These are phyloP conservation scores for Ceratocystis cubensis DNA, from an alignment of 2,329 filamentous ascomycete genomes.

Conservation along the genomic window DNA sequence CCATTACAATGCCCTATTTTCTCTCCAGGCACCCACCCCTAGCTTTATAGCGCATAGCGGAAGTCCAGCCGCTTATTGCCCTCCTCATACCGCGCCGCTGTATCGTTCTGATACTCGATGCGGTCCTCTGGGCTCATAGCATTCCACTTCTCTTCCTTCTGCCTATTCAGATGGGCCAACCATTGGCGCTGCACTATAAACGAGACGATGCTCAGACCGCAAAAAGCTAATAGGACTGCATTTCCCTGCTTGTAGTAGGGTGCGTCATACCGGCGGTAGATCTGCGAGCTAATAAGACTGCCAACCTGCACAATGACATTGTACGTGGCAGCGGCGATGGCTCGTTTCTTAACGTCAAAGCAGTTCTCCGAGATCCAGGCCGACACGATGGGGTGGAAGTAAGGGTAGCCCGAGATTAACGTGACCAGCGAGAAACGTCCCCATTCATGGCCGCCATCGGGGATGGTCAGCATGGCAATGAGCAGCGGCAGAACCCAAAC, in stretches of 20 bases:
- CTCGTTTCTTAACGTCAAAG: slow-evolving; percentile 47
- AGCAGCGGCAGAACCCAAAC: slow-evolving; percentile 29
- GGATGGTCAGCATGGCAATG: slow-evolving; percentile 27
- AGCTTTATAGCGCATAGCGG: slow-evolving; percentile 22
- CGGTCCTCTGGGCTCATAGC: slow-evolving; percentile 20
- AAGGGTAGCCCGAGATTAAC: slow-evolving; percentile 28
- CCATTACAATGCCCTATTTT: not conserved
- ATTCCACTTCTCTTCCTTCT: slow-evolving; percentile 19
- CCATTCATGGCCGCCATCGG: slow-evolving; percentile 26
- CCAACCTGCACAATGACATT: slow-evolving; percentile 36
- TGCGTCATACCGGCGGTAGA: slow-evolving; percentile 37
- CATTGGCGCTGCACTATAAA: slow-evolving; percentile 32
- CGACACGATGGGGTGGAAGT: slow-evolving; percentile 37
- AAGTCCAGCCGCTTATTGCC: slow-evolving; percentile 23
- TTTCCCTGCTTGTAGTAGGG: slow-evolving; percentile 36
- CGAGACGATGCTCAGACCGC: slow-evolving; percentile 26
- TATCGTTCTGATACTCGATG: slow-evolving; percentile 19
- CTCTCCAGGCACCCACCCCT: not conserved
- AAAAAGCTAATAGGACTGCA: slow-evolving; percentile 25
- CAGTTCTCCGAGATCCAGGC: slow-evolving; percentile 44
- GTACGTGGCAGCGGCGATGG: slow-evolving; percentile 45
- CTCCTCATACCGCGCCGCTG: slow-evolving; percentile 21
- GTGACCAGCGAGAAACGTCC: slow-evolving; percentile 27
- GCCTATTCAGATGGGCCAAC: slow-evolving; percentile 31
- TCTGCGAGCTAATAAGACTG: slow-evolving; percentile 35